phyloP scores from a whole-genome alignment of 345 rosid species.

The Moringa oleifera region DNA sequence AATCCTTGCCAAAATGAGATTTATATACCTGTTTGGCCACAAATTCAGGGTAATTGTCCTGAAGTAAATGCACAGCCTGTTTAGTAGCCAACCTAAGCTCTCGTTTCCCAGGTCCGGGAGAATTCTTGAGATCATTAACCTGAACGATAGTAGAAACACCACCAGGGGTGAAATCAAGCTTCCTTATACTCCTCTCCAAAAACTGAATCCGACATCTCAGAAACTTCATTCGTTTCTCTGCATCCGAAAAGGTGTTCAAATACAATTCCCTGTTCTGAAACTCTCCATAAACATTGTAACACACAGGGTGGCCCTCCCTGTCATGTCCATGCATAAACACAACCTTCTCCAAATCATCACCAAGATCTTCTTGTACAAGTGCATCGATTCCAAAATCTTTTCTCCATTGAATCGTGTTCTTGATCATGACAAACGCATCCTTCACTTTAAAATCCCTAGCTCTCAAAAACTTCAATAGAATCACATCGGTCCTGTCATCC shows the following conservation, averaged over 20 bases:
- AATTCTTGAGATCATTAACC: slow-evolving; percentile 81
- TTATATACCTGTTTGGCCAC: slow-evolving; percentile 74
- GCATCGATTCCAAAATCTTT: slow-evolving; percentile 58
- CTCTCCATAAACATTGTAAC: slow-evolving; percentile 88
- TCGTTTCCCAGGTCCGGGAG: slow-evolving; percentile 72
- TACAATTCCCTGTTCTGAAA: slow-evolving; percentile 85
- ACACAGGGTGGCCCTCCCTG: slow-evolving; percentile 78
- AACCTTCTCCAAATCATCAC: slow-evolving; percentile 75
- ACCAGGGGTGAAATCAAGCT: slow-evolving; percentile 78
- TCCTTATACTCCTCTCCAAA: slow-evolving; percentile 81
- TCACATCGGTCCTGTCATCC: slow-evolving; percentile 68
- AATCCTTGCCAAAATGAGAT: neutral
- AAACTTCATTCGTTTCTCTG: slow-evolving; percentile 64
- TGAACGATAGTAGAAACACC: slow-evolving; percentile 75
- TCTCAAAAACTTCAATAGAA: slow-evolving; percentile 66
- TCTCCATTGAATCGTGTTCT: slow-evolving; percentile 73
- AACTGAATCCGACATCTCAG: slow-evolving; percentile 86
- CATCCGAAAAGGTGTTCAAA: slow-evolving; percentile 63
- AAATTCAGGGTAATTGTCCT: slow-evolving; percentile 94
- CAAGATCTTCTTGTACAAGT: slow-evolving; percentile 63
- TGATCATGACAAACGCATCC: slow-evolving; percentile 73
- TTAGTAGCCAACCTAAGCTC: slow-evolving; percentile 81
- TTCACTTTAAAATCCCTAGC: slow-evolving; percentile 78
- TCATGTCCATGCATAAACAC: slow-evolving; percentile 88
- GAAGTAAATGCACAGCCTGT: slow-evolving; percentile 77